A percentile compares a stretch with the other conserved stretches of the same genome.
phyloP scores from a whole-genome alignment of 345 rosid species.

The Draba incana region DNA sequence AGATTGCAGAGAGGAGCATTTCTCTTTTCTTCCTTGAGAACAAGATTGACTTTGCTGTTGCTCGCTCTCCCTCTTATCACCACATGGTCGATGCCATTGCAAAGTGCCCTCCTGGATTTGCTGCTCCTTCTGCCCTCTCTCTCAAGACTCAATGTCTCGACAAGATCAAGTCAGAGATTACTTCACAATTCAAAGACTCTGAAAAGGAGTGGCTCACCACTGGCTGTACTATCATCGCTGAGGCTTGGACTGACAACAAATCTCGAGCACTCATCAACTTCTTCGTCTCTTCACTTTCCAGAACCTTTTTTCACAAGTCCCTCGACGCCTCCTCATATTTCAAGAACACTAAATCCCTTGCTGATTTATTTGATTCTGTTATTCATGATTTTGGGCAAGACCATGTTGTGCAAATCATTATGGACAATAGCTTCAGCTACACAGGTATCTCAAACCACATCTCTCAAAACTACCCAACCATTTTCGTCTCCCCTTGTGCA shows the following conservation, averaged over 20 bases:
- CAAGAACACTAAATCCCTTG: constrained; percentile 70
- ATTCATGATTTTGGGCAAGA: constrained; percentile 80
- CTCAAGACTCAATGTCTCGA: constrained; percentile 68
- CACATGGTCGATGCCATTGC: constrained; percentile 72
- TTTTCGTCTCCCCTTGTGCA: constrained; percentile 85
- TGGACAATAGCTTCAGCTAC: constrained; percentile 69
- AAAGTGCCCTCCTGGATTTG: constrained; percentile 60
- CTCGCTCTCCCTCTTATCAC: constrained; percentile 74
- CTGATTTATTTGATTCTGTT: constrained; percentile 76
- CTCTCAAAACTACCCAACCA: constrained; percentile 67
- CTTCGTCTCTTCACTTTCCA: constrained; percentile 80
- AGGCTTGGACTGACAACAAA: constrained; percentile 85
- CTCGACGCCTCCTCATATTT: constrained; percentile 81
- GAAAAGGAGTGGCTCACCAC: constrained; percentile 87
- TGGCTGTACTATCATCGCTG: constrained; percentile 79
- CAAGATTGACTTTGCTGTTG: constrained; percentile 66
- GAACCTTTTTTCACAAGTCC: constrained; percentile 78
- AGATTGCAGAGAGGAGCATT: constrained; percentile 70
- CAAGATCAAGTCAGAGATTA: constrained; percentile 64
- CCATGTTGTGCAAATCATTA: constrained; percentile 81
- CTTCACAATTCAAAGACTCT: constrained; percentile 53
- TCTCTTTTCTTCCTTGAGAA: constrained; percentile 86
- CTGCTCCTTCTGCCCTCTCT: constrained; percentile 58
- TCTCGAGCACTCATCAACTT: constrained; percentile 82
- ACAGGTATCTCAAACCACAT: constrained; percentile 72